Base-by-base conservation (phyloP, 1,139 yeast genomes). In the Zhuliangozyma blackwelliae region DNA sequence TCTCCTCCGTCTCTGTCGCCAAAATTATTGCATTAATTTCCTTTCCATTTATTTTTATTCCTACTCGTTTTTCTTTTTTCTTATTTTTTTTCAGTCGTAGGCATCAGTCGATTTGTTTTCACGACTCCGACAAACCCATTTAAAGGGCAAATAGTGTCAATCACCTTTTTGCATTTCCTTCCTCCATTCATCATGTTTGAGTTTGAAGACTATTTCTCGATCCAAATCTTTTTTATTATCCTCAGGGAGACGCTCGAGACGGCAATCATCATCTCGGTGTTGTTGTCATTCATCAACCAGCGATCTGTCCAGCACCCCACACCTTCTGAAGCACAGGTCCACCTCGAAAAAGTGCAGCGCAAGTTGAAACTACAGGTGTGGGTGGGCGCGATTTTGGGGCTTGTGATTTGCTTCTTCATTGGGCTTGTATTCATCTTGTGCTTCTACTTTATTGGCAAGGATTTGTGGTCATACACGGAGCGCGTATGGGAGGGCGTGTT, bases 401-500 rank as follows among this genome's bases (percentile, higher is more conserved):
- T 89, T 16, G 57, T 76, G 4, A 69, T 87, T n/a, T 89, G 97
- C 65, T 52, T 86, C 29, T 55, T 79, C 7, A 75, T 89, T 32
- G 97, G 97, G 34, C 77, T 81, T 28, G 72, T 80, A 21, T 85
- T 89, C 59, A 78, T 89, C 35, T 72, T 77, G 41, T 77, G 84
- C 28, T 89, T 89, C 65, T 87, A 87, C 56, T 62, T 82, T 36
- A 65, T 86, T 38, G 90, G 94, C 28, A 78, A 77, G 41, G 92
- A 89, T 62, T 75, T 85, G 42, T 87, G 95, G 83, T 79, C 90
- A 20, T 67, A 73, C 39, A 78, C 96, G 1, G 97, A 89, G 57
- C 76, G 94, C 51, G 59, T 88, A 33, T 89, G 97, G 97, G 97
- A 89, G 64, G 96, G 96, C 33, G 63, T 82, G 8, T 89, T 89